Evolutionary conservation across 192 early-diverging fungal species (phyloP).

Genomic region (Coemansia sp.): DNA sequence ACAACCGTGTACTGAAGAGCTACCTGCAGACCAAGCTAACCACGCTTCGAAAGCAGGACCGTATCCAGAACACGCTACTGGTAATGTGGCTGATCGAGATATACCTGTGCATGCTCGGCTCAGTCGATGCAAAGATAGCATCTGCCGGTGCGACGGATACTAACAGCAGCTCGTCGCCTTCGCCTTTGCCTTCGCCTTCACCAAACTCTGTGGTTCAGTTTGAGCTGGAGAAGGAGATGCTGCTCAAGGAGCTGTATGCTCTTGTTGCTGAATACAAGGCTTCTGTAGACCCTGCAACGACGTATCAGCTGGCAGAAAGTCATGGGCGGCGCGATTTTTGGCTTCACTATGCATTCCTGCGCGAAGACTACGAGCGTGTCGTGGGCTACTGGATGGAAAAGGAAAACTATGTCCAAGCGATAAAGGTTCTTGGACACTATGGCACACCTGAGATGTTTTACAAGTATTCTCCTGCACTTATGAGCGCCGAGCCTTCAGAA

Average conservation of each 20-base stretch:
- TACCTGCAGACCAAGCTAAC: conserved; percentile 78
- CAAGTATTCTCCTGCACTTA: conserved; percentile 80
- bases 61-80: conserved; percentile 76
- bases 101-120: conserved; percentile 75
- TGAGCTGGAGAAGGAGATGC: conserved; percentile 60
- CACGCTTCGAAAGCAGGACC: conserved; percentile 69
- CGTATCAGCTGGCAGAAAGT: conserved; percentile 78
- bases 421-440: conserved; percentile 78
- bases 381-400: conserved; percentile 82
- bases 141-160: conserved; percentile 19
- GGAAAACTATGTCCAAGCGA: conserved; percentile 70
- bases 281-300: conserved; percentile 65
- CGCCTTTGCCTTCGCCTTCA: too few relatives aligned
- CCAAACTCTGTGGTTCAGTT: conserved; percentile 6
- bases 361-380: conserved; percentile 86
- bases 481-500: conserved; percentile 82
- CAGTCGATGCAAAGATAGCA: conserved; percentile 57
- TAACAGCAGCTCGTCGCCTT: conserved; percentile 2
- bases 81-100: conserved; percentile 90
- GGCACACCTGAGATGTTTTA: conserved; percentile 82
- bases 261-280: conserved; percentile 71
- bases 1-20: conserved; percentile 71
- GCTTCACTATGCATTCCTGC: conserved; percentile 77
- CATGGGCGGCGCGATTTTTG: conserved; percentile 84
- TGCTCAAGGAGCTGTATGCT: conserved; percentile 69